Percentiles rank a stretch among this genome's conserved stretches.
These are phyloP conservation scores for Umbelopsis sp. DNA, from an alignment of 371 early-diverging fungal genomes.

Conservation along the genomic window DNA sequence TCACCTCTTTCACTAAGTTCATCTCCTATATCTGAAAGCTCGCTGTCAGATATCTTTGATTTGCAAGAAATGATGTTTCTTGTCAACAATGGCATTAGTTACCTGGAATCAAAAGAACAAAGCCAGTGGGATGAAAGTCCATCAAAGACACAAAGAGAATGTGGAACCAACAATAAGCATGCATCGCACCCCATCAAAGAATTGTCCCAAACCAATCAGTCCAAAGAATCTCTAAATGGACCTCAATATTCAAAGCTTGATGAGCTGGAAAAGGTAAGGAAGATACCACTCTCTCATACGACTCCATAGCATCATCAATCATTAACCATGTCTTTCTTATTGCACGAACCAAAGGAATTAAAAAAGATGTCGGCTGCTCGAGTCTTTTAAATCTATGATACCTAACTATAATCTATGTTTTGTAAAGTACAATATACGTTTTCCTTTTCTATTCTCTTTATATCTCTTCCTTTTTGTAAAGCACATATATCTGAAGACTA, in stretches of 20 bases:
- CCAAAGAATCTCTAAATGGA: background rate
- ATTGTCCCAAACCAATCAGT: background rate
- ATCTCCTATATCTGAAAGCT: constrained; percentile 1
- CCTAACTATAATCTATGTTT: background rate
- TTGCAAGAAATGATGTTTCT: constrained; percentile 14
- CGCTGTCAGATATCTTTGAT: constrained; percentile 10
- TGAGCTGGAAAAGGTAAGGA: constrained; percentile 5
- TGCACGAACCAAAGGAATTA: background rate
- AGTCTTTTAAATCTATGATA: constrained; percentile 16
- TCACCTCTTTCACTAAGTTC: constrained; percentile 10
- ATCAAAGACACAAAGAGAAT: background rate
- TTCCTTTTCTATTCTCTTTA: background rate
- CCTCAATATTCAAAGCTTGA: constrained; percentile 2
- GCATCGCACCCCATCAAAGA: background rate
- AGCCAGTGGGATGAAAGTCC: background rate
- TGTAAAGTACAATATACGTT: constrained; percentile 9
- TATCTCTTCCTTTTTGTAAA: background rate
- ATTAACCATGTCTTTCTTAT: background rate
- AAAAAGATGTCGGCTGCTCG: constrained; percentile 10
- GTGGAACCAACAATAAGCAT: background rate
- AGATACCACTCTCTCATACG: background rate
- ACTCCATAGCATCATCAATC: background rate
- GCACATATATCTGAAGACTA: background rate
- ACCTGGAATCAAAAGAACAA: constrained; percentile 6
- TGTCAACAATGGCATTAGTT: constrained; percentile 11